Base-by-base conservation (phyloP, 306 rosid genomes). In the Benincasa hispida region DNA sequence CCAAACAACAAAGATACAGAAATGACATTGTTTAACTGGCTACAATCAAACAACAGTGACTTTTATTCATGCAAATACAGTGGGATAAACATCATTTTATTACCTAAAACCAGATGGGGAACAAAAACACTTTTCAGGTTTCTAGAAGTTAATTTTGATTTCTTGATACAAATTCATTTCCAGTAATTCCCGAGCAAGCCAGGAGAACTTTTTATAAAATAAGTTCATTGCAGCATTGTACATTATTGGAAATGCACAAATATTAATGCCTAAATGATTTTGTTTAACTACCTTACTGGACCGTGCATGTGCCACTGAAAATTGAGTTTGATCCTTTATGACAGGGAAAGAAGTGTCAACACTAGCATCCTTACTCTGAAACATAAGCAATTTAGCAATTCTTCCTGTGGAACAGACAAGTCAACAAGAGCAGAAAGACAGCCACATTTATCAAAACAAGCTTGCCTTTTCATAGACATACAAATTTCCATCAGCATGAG, bases 261-360 rank as follows among this genome's bases (percentile, higher is more conserved):
- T 56, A 37, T 35, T 9, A 78, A 73, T 59, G 59, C 39, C 47
- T 22, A 47, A 45, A 25, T 27, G 7, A 45, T 60, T 34, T 70
- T 56, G 77, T 63, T 79, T 61, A 73, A 79, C 77, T 84, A 94
- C 99, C 97, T 94, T 94, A 82, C 88, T 94, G 79, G 93, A 86
- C 72, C 99, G 97, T 74, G 99, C 97, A 86, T 94, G 97, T 5
- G 93, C 76, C 83, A 92, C 95, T 75, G 97, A 89, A 87, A 95
- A 92, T 76, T 90, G 99, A 59, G 86, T 77, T 80, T 78, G 99
- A 88, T 95, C 99, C 84, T 89, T 95, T 67, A 92, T 75, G 69
- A 85, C 83, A 8, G 98, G 92, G 85, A 95, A 92, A 55, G 99
- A 83, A 75, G 99, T 74, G 81, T 95, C 99, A 48, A 88, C 93